Evolutionary conservation across 2,329 filamentous ascomycete species (phyloP), one percentile per base, ranked within the genome.

Genomic region (Colletotrichum godetiae): DNA sequence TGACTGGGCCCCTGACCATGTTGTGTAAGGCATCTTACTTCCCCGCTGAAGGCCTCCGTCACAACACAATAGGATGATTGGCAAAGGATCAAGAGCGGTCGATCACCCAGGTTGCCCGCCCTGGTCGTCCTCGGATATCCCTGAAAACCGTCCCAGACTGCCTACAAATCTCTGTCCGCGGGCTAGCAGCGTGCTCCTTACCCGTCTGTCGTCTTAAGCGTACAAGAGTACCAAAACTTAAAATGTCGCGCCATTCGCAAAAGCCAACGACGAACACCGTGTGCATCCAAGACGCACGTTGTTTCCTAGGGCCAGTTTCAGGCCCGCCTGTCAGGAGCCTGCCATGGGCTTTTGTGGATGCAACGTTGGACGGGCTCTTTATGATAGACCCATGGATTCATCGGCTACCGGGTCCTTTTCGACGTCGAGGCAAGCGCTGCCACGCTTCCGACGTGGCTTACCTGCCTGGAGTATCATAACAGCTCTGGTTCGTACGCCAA

Each of bases 291-390:
- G 13, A 29, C 67, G 69, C 68, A 72, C 73, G 65, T 66, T 71
- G 67, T 73, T 75, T 42, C 33, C 22, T 53, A 62, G 53, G 31
- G 31, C 73, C 60, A 52, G 69, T 75, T 75, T 75, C 69, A 75
- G 29, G 67, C 63, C 66, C 53, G 58, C 53, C 31, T 71, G 46
- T 63, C 73, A 62, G 65, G 52, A 65, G 49, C 63, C 42, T 62
- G 63, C 67, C 68, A 63, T 59, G 49, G 57, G 68, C 63, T 72
- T 24, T 55, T 31, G 31, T 68, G 53, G 65, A 75, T 73, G 74
- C 74, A 75, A 75, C 74, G 74, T 75, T 75, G 71, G 27, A 75
- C 74, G 66, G 70, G 59, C 73, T 73, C 73, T 65, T 69, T 55
- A 69, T 55, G 57, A 68, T 64, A 49, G 49, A 42, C 31, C 24